Conservation (phyloP, 179 eudicot genomes). For the Spergularia azorica region DNA sequence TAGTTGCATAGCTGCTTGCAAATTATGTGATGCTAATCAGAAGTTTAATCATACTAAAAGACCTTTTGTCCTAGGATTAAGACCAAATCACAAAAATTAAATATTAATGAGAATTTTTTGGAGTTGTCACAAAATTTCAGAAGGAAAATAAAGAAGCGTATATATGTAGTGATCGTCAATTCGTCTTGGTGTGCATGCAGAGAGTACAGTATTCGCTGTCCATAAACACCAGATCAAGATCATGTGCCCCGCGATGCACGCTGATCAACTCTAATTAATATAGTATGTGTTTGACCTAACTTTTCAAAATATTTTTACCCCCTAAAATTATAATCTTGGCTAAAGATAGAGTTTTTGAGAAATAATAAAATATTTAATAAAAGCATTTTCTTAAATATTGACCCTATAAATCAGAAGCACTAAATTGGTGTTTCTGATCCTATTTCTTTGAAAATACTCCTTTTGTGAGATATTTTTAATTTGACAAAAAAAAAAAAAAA, state of each 20-base stretch:
- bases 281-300: not conserved
- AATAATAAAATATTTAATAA: too few relatives aligned
- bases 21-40: constrained; percentile 10
- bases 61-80: constrained; percentile 24
- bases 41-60: constrained; percentile 9
- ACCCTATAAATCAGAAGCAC: too few relatives aligned
- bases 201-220: constrained; percentile 35
- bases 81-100: constrained; percentile 3
- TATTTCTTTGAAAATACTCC: too few relatives aligned
- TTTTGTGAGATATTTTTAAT: too few relatives aligned
- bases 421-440: too few relatives aligned
- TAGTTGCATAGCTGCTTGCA: constrained; percentile 8
- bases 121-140: constrained; percentile 4
- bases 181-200: not conserved
- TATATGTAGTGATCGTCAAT: not conserved
- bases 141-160: not conserved
- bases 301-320: too few relatives aligned
- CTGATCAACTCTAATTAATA: constrained; percentile 26
- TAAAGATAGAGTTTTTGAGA: too few relatives aligned
- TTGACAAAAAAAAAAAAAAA: too few relatives aligned
- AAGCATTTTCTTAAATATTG: too few relatives aligned
- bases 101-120: constrained; percentile 23
- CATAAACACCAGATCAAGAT: constrained; percentile 24
- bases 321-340: too few relatives aligned
- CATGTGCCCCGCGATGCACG: constrained; percentile 46